Evolutionary conservation across 169 alveolate species (phyloP), one percentile per base, ranked within the genome.

Genomic region (Cryptosporidium viatorum): DNA sequence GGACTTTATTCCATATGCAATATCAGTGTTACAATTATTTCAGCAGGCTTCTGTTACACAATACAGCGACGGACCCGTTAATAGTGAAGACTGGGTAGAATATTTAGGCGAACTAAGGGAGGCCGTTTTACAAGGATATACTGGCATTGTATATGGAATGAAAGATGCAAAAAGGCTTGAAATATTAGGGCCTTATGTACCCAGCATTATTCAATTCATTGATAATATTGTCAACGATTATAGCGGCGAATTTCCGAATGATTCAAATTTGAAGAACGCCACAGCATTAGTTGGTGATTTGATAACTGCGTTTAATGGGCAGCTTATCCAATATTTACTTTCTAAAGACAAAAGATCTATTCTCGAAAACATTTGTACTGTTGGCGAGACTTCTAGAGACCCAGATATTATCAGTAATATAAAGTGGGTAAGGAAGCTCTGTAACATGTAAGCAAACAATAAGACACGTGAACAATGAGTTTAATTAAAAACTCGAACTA

Each of bases 21-120:
- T 93, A 65, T 92, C 94, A 71, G 85, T 96, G 52, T 93, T 95
- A 91, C 93, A 92, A 69, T 70, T 96, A 45, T 92, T 96, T 58
- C 93, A 92, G 67, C 97, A 95, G 84, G 97, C 98, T 10, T 95
- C 98, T 9, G 80, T 91, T 69, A 95, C 97, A 14, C 86, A 95
- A 29, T 94, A 93, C 70, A 96, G 92, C 18, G 93, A 95, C 69
- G 98, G 97, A 31, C 97, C 98, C 6, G 86, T 92, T 43, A 96
- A 94, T 55, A 96, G 93, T 92, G 98, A 96, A 84, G 98, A 96
- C 70, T 96, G 98, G 98, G 84, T 95, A 43, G 94, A 93, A 93
- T 96, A 95, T 87, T 94, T 96, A 74, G 95, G 94, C 68, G 96
- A 95, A 71, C 95, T 96, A 33, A 93, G 97, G 43, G 98, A 95